A percentile compares a stretch with the other conserved stretches of the same genome.
Conservation (phyloP, 306 rosid species). For the Rosa chinensis region DNA sequence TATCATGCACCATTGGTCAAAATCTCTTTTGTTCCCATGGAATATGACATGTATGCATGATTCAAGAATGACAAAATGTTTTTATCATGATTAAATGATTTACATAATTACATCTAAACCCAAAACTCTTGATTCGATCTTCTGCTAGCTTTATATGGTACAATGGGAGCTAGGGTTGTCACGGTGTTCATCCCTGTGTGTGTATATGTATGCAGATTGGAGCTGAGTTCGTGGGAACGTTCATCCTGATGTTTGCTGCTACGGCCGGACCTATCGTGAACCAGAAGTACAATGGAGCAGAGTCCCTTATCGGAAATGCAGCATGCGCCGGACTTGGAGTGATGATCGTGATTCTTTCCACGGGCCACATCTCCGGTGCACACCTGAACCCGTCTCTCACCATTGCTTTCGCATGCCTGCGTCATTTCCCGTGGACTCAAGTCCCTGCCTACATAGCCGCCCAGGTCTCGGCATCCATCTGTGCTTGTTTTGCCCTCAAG, state of each 20-base stretch:
- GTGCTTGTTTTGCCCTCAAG: constrained; percentile 79
- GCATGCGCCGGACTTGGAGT: constrained; percentile 84
- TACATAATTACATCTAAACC: not conserved
- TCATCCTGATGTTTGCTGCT: constrained; percentile 79
- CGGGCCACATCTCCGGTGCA: constrained; percentile 94
- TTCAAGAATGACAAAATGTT: not conserved
- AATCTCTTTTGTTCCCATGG: not conserved
- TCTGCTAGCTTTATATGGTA: not conserved
- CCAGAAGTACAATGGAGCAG: constrained; percentile 78
- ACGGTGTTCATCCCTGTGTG: not conserved
- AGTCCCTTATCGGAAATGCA: constrained; percentile 70
- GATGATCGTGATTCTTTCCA: constrained; percentile 81
- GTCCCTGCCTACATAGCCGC: constrained; percentile 82
- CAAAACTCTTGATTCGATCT: not conserved
- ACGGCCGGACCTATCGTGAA: constrained; percentile 91
- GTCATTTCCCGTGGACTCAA: constrained; percentile 91
- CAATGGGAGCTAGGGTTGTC: not conserved
- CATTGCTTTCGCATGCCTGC: constrained; percentile 73
- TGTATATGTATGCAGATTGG: constrained; percentile 49
- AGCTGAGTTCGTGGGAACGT: constrained; percentile 96
- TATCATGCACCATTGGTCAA: not conserved
- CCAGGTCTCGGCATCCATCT: constrained; percentile 78
- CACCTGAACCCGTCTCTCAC: constrained; percentile 91
- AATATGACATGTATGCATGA: not conserved
- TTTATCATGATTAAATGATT: not conserved